phyloP scores from a whole-genome alignment of 2,329 filamentous ascomycete species.

The Periglandula ipomoeae region DNA sequence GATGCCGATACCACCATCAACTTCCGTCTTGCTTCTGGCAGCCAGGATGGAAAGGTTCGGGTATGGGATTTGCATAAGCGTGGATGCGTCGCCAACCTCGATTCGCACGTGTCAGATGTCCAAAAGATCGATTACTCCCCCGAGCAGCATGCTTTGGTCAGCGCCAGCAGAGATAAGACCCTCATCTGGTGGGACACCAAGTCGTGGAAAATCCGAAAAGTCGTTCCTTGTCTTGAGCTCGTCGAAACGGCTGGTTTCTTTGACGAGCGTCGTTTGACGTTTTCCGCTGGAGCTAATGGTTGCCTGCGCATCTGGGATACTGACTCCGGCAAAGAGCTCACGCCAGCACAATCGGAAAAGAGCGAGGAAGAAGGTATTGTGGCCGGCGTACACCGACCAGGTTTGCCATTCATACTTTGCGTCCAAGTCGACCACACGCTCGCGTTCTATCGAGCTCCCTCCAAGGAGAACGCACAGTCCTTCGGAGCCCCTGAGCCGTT shows the following conservation, averaged over 20 bases:
- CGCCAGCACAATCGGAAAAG: slow-evolving; percentile 56
- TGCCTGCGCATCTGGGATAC: slow-evolving; percentile 77
- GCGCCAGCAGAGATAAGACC: slow-evolving; percentile 86
- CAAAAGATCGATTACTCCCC: slow-evolving; percentile 74
- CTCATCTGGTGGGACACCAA: slow-evolving; percentile 82
- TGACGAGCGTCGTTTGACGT: slow-evolving; percentile 60
- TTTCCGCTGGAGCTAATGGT: slow-evolving; percentile 78
- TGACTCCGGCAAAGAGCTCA: slow-evolving; percentile 68
- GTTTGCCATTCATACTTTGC: slow-evolving; percentile 63
- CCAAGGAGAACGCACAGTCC: slow-evolving; percentile 23
- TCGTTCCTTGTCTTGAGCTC: slow-evolving; percentile 76
- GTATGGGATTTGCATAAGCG: slow-evolving; percentile 89
- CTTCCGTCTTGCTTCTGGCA: slow-evolving; percentile 81
- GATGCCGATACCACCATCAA: slow-evolving; percentile 38
- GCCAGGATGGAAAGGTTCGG: slow-evolving; percentile 85
- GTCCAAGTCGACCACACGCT: slow-evolving; percentile 87
- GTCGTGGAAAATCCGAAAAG: slow-evolving; percentile 74
- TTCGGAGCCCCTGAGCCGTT: slow-evolving; percentile 41
- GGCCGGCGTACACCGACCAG: slow-evolving; percentile 56
- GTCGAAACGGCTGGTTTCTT: slow-evolving; percentile 80
- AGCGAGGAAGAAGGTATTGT: slow-evolving; percentile 60
- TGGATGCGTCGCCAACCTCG: slow-evolving; percentile 65
- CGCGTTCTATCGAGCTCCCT: slow-evolving; percentile 54
- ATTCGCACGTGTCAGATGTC: slow-evolving; percentile 95
- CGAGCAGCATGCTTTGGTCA: slow-evolving; percentile 66